phyloP scores from a whole-genome alignment of 805 yeast species.

The Nakazawaea ishiwadae region DNA sequence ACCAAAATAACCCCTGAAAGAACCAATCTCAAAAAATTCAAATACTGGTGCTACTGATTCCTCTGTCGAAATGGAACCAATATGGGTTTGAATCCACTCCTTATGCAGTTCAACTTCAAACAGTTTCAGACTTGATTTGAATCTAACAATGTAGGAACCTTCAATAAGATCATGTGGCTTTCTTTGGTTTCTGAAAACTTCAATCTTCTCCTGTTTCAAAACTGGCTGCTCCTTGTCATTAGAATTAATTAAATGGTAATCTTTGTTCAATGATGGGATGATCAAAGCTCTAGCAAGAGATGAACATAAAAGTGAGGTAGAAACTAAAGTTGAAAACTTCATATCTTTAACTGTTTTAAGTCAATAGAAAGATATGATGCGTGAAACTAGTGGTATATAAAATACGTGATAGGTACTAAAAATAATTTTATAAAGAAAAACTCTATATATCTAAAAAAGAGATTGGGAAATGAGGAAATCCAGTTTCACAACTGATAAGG shows the following conservation, averaged over 20 bases:
- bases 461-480: no score
- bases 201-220: constrained; percentile 1
- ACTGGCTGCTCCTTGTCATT: constrained; percentile 4
- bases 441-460: no score
- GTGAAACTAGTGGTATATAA: neutral
- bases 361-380: no score
- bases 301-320: constrained; percentile 20
- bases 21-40: constrained; percentile 9
- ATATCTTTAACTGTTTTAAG: no score
- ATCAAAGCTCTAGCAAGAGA: constrained; percentile 46
- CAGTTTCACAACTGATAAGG: no score
- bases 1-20: constrained; percentile 8
- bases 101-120: constrained; percentile 2
- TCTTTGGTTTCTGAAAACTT: constrained; percentile 4
- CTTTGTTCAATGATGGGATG: constrained; percentile 39
- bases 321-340: constrained; percentile 19
- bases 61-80: neutral
- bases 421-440: no score
- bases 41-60: neutral
- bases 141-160: constrained; percentile 8
- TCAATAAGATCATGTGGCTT: constrained; percentile 6
- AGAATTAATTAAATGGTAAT: constrained; percentile 14
- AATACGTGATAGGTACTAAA: no score
- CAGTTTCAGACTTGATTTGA: constrained; percentile 1
- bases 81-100: constrained; percentile 4